Evolutionary conservation across 2,329 filamentous ascomycete genomes (phyloP).

Genomic region (Scytalidium sp.): DNA sequence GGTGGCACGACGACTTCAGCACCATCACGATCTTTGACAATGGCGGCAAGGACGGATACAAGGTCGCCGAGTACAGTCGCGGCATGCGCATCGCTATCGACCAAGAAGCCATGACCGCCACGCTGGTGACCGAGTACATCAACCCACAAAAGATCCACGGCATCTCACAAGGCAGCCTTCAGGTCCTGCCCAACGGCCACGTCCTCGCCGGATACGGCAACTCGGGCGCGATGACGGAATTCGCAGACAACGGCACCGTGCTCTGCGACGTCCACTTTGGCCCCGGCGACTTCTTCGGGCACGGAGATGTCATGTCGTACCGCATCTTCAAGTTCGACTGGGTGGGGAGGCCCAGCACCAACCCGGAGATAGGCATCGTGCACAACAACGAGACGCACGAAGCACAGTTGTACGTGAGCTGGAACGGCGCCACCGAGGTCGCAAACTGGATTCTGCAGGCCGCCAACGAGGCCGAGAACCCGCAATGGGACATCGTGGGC

Average conservation of each 20-base stretch:
- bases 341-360: slow-evolving; percentile 28
- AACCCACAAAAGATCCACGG: slow-evolving; percentile 8
- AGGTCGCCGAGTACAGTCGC: background rate
- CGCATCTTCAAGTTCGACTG: slow-evolving; percentile 33
- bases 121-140: slow-evolving; percentile 3
- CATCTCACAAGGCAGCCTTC: slow-evolving; percentile 10
- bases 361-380: slow-evolving; percentile 29
- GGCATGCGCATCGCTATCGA: slow-evolving; percentile 4
- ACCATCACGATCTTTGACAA: slow-evolving; percentile 10
- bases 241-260: slow-evolving; percentile 21
- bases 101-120: slow-evolving; percentile 5
- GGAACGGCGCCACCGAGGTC: slow-evolving; percentile 48
- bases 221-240: slow-evolving; percentile 10
- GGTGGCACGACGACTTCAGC: slow-evolving; percentile 21
- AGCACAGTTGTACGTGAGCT: slow-evolving; percentile 44
- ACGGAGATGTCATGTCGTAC: slow-evolving; percentile 31
- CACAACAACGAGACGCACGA: slow-evolving; percentile 15
- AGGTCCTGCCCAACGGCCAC: slow-evolving; percentile 10
- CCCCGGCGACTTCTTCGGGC: slow-evolving; percentile 17
- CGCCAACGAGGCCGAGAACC: slow-evolving; percentile 25
- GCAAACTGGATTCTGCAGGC: slow-evolving; percentile 43
- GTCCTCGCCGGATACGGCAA: slow-evolving; percentile 5
- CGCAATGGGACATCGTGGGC: slow-evolving; percentile 33
- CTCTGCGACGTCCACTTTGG: slow-evolving; percentile 35
- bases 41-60: background rate